These are phyloP conservation scores for Zygosaccharomyces rouxii DNA, from an alignment of 805 yeast species.

Conservation along the genomic window DNA sequence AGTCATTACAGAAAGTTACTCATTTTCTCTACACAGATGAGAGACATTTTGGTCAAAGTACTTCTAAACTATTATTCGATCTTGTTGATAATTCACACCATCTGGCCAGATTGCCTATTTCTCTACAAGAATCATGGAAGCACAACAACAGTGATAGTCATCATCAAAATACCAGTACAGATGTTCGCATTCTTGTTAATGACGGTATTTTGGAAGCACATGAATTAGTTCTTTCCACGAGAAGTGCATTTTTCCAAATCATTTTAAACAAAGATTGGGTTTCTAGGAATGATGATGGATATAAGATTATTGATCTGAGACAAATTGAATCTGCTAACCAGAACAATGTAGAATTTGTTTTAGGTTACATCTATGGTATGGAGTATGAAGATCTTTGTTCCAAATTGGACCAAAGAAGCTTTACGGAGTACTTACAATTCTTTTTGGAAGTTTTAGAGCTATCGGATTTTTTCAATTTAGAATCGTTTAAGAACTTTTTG, in stretches of 20 bases:
- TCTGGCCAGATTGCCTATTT: slow-evolving; percentile 12
- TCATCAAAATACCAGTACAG: slow-evolving; percentile 23
- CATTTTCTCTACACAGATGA: slow-evolving; percentile 29
- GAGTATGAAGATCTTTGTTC: slow-evolving; percentile 18
- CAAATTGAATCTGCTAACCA: slow-evolving; percentile 35
- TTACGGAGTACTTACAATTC: slow-evolving; percentile 16
- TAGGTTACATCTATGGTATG: slow-evolving; percentile 55
- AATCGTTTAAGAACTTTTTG: slow-evolving; percentile 54
- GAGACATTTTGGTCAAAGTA: slow-evolving; percentile 14
- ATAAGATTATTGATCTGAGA: slow-evolving; percentile 38
- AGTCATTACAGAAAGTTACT: slow-evolving; percentile 10
- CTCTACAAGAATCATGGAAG: slow-evolving; percentile 7
- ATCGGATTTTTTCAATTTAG: slow-evolving; percentile 59
- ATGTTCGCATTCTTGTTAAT: slow-evolving; percentile 43
- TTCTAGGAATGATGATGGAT: slow-evolving; percentile 5
- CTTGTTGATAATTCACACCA: slow-evolving; percentile 23
- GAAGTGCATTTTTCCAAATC: slow-evolving; percentile 63
- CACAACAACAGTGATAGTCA: neutral
- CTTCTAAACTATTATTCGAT: slow-evolving; percentile 12
- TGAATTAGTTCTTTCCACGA: slow-evolving; percentile 47
- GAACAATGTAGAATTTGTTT: slow-evolving; percentile 44
- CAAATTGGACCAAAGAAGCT: slow-evolving; percentile 17
- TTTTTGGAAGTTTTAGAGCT: slow-evolving; percentile 56
- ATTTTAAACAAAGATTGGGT: slow-evolving; percentile 55
- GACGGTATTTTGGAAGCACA: slow-evolving; percentile 47